phyloP scores from a whole-genome alignment of 106 monocot genomes.

The Platanthera zijinensis region DNA sequence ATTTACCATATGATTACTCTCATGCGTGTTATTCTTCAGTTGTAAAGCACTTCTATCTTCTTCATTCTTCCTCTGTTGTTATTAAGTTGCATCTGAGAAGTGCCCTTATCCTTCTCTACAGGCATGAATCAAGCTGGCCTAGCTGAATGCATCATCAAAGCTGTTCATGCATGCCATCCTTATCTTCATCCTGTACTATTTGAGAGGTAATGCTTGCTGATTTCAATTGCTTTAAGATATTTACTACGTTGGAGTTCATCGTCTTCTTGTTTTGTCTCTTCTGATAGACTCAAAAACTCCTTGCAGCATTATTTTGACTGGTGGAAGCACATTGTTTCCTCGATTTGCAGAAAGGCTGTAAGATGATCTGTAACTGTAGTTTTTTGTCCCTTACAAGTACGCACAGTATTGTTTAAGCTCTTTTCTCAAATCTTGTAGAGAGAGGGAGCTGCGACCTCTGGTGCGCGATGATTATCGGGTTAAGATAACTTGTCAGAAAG shows the following conservation, averaged over 20 bases:
- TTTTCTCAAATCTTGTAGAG: conserved; percentile 30
- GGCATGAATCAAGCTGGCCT: conserved; percentile 99
- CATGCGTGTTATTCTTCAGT: background rate
- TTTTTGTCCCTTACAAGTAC: background rate
- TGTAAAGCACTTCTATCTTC: background rate
- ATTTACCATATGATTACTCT: background rate
- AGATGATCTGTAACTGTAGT: conserved; percentile 15
- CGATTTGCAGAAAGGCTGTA: conserved; percentile 81
- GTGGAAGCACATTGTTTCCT: conserved; percentile 90
- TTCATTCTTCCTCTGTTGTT: background rate
- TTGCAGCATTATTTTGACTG: conserved; percentile 92
- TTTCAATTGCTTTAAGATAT: background rate
- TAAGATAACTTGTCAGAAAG: conserved; percentile 77
- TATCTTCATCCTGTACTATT: conserved; percentile 84
- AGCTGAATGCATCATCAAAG: conserved; percentile 81
- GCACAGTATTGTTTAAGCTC: background rate
- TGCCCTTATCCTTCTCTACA: conserved; percentile 15
- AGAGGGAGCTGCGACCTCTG: conserved; percentile 79
- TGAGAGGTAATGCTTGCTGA: conserved; percentile 47
- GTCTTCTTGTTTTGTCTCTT: background rate
- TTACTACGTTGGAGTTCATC: background rate
- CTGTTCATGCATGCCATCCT: conserved; percentile 80
- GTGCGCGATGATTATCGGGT: conserved; percentile 60
- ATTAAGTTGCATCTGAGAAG: background rate
- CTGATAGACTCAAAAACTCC: background rate